phyloP scores from a whole-genome alignment of 345 rosid species.

The Boechera divaricarpa region DNA sequence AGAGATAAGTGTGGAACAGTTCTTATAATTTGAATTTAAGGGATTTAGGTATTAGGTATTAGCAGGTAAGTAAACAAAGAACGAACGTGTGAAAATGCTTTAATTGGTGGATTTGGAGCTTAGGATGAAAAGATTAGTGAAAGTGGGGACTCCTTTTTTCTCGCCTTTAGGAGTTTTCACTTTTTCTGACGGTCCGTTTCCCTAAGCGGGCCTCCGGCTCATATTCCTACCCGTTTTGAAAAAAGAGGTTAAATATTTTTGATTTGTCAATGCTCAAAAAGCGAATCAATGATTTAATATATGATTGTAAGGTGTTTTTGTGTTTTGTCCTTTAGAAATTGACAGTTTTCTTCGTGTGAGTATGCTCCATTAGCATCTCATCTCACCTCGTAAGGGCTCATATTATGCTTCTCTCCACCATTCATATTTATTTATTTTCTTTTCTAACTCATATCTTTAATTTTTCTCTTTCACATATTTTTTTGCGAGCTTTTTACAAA shows the following conservation, averaged over 20 bases:
- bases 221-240: constrained; percentile 39
- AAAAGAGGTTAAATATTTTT: neutral
- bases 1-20: constrained; percentile 15
- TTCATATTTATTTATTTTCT: constrained; percentile 1
- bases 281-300: constrained; percentile 42
- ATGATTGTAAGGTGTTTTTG: constrained; percentile 33
- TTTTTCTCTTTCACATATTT: neutral
- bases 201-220: constrained; percentile 39
- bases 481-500: neutral
- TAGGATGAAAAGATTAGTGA: neutral
- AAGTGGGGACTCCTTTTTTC: constrained; percentile 12
- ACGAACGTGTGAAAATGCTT: constrained; percentile 28
- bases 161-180: constrained; percentile 30
- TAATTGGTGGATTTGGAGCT: constrained; percentile 3
- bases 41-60: constrained; percentile 1
- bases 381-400: neutral
- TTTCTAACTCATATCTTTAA: neutral
- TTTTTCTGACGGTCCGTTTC: constrained; percentile 37
- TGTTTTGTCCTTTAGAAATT: constrained; percentile 42
- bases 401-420: constrained; percentile 33
- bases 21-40: constrained; percentile 3
- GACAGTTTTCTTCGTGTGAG: constrained; percentile 40
- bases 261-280: constrained; percentile 36
- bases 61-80: neutral
- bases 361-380: constrained; percentile 38